These are phyloP conservation scores for Aureobasidium zeae DNA, from an alignment of 2,329 filamentous ascomycete species.

Conservation along the genomic window DNA sequence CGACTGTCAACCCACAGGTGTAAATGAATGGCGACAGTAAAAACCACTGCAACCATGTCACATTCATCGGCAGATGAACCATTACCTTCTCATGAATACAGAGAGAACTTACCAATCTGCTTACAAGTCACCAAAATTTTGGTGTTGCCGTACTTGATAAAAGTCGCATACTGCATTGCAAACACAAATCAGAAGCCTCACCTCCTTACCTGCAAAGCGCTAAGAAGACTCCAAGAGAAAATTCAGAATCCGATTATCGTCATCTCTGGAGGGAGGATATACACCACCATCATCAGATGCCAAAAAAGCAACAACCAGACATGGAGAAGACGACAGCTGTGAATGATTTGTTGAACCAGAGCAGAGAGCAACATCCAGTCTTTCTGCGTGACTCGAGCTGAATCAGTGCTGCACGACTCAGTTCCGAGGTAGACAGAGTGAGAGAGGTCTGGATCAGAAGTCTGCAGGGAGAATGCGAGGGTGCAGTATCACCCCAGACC, in stretches of 20 bases:
- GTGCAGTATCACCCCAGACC: no score
- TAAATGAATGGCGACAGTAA: no score
- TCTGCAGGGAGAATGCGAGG: no score
- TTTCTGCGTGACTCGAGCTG: constrained; percentile 25
- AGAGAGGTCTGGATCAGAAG: no score
- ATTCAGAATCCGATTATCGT: constrained; percentile 23
- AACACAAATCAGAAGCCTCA: constrained; percentile 31
- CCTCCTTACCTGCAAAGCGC: constrained; percentile 29
- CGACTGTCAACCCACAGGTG: no score
- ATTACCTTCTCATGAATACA: constrained; percentile 23
- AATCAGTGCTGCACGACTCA: no score
- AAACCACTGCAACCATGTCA: constrained; percentile 17
- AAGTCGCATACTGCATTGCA: constrained; percentile 29
- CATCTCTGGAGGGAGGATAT: constrained; percentile 27
- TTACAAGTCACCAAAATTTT: constrained; percentile 21
- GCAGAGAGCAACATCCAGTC: constrained; percentile 28
- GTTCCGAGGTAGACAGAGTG: no score
- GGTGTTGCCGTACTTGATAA: constrained; percentile 27
- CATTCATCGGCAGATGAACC: constrained; percentile 25
- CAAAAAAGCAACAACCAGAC: constrained; percentile 26
- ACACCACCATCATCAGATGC: constrained; percentile 27
- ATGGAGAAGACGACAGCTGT: constrained; percentile 24
- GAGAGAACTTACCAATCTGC: constrained; percentile 18
- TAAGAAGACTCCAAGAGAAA: constrained; percentile 21
- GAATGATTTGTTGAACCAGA: constrained; percentile 26